phyloP scores from a whole-genome alignment of 768 basidiomycete species.

The Leucosporidium scottii region DNA sequence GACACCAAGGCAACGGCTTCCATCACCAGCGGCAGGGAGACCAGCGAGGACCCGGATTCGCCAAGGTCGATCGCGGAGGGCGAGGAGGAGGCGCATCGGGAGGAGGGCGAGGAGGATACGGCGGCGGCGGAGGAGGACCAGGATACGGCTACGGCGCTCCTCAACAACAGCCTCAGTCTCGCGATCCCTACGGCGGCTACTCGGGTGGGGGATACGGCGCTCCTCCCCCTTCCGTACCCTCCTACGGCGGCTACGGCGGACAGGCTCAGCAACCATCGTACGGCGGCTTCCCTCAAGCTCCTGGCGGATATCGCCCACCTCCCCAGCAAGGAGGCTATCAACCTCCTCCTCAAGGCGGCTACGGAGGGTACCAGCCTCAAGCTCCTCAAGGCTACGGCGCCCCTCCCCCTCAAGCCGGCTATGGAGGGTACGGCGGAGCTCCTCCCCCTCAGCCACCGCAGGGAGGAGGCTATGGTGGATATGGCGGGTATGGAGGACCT shows the following conservation, averaged over 20 bases:
- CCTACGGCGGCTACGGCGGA: slow-evolving; percentile 25
- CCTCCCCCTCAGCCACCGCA: slow-evolving; percentile 11
- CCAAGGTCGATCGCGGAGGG: slow-evolving; percentile 13
- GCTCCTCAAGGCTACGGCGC: neutral
- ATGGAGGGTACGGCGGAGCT: slow-evolving; percentile 4
- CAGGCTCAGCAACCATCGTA: neutral
- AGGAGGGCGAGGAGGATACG: neutral
- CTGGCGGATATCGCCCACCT: neutral
- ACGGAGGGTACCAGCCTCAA: neutral
- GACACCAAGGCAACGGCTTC: slow-evolving; percentile 28
- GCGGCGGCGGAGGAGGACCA: slow-evolving; percentile 2
- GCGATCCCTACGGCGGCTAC: neutral
- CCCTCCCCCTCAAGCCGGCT: neutral
- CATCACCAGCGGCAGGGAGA: slow-evolving; percentile 20
- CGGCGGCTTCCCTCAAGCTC: slow-evolving; percentile 1
- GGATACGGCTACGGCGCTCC: slow-evolving; percentile 4
- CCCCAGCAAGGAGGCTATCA: neutral
- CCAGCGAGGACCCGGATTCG: slow-evolving; percentile 22
- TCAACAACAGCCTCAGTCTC: neutral
- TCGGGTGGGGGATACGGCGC: neutral
- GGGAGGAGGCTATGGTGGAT: slow-evolving; percentile 21
- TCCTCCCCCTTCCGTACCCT: slow-evolving; percentile 4
- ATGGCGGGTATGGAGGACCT: slow-evolving; percentile 10
- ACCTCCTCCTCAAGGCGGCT: neutral
- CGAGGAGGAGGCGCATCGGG: neutral